Percentiles rank a stretch among this genome's conserved stretches.
Conservation (phyloP, 2,329 filamentous ascomycete species). For the Phialophora macrospora region DNA sequence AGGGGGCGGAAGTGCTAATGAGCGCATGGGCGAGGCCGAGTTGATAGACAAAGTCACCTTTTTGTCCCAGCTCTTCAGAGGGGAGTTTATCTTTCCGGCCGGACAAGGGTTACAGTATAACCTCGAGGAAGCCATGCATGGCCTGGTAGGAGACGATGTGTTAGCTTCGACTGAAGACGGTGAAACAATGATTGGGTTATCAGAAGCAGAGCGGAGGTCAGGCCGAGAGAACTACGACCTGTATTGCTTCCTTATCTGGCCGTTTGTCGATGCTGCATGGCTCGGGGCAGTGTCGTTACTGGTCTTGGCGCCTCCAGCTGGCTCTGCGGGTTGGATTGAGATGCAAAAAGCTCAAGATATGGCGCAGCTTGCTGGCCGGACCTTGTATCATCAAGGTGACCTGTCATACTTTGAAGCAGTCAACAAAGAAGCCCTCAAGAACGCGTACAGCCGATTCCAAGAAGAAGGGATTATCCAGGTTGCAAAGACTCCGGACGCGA, state of each 20-base stretch:
- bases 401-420: conserved; percentile 97
- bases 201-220: conserved; percentile 72
- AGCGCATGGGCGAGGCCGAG: conserved; percentile 76
- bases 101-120: conserved; percentile 77
- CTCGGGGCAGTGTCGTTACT: conserved; percentile 85
- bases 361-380: conserved; percentile 89
- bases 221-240: conserved; percentile 97
- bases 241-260: conserved; percentile 98
- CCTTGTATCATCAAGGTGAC: conserved; percentile 95
- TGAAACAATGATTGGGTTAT: conserved; percentile 72
- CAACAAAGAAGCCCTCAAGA: conserved; percentile 96
- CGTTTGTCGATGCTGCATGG: conserved; percentile 95
- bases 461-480: conserved; percentile 87
- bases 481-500: conserved; percentile 65
- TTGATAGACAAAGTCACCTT: conserved; percentile 82
- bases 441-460: conserved; percentile 84
- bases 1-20: conserved; percentile 80
- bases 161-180: conserved; percentile 67
- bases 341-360: conserved; percentile 76
- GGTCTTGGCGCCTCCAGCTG: conserved; percentile 76
- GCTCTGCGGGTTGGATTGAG: conserved; percentile 71
- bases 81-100: conserved; percentile 94
- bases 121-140: conserved; percentile 75
- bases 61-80: conserved; percentile 86
- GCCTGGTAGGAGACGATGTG: conserved; percentile 78